Conservation (phyloP, 1,139 yeast species). For the Zygotorulaspora mrakii region DNA sequence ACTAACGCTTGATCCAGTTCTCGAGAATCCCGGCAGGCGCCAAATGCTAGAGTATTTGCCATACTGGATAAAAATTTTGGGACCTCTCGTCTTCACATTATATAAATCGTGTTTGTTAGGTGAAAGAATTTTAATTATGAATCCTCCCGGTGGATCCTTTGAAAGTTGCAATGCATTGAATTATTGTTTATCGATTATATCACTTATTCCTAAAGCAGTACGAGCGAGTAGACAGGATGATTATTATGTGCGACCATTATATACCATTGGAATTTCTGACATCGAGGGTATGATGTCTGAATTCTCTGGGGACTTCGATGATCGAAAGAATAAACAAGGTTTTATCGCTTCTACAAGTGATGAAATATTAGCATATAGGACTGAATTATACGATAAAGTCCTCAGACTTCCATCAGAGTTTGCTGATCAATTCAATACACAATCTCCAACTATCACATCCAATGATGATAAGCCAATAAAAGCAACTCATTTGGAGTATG, state of each 20-base stretch:
- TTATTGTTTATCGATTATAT: constrained; percentile 47
- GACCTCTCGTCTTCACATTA: constrained; percentile 67
- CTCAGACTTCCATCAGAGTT: constrained; percentile 38
- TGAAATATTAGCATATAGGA: constrained; percentile 57
- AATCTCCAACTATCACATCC: constrained; percentile 28
- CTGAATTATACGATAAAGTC: constrained; percentile 52
- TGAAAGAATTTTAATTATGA: constrained; percentile 56
- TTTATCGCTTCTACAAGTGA: constrained; percentile 71
- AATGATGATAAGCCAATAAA: constrained; percentile 23
- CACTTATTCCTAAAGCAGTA: constrained; percentile 42
- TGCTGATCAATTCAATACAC: constrained; percentile 29
- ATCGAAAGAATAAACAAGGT: constrained; percentile 32
- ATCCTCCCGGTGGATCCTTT: constrained; percentile 39
- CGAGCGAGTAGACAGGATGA: constrained; percentile 25
- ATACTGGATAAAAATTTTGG: constrained; percentile 42
- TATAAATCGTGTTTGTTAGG: constrained; percentile 69
- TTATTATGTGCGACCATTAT: constrained; percentile 48
- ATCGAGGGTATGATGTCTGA: constrained; percentile 20
- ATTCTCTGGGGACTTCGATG: constrained; percentile 17
- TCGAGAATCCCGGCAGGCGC: constrained; percentile 11
- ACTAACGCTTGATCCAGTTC: constrained; percentile 2
- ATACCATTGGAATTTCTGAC: constrained; percentile 53
- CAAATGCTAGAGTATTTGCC: constrained; percentile 28
- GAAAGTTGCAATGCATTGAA: constrained; percentile 46
- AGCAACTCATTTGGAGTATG: constrained; percentile 41